Conservation (phyloP, 2,329 filamentous ascomycete species). For the Shiraia sp. region DNA sequence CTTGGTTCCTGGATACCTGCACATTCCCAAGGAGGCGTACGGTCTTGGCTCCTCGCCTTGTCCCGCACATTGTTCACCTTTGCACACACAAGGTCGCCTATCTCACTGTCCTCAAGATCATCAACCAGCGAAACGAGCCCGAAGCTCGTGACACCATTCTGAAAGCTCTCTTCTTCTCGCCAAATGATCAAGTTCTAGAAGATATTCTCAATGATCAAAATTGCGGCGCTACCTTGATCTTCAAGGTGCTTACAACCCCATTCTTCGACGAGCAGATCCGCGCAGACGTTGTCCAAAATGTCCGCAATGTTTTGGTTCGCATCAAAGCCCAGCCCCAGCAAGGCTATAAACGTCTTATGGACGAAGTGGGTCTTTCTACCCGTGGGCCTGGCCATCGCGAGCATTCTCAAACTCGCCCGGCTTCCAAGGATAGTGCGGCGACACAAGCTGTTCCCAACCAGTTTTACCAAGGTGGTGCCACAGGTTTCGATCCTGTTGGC, state of each 20-base stretch:
- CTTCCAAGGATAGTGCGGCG: slow-evolving; percentile 41
- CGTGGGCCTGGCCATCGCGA: slow-evolving; percentile 48
- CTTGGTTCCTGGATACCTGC: slow-evolving; percentile 98
- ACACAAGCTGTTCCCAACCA: slow-evolving; percentile 37
- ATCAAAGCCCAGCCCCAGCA: slow-evolving; percentile 93
- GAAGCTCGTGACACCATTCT: slow-evolving; percentile 90
- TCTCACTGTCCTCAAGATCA: slow-evolving; percentile 93
- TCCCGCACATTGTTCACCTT: slow-evolving; percentile 89
- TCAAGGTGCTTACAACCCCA: slow-evolving; percentile 96
- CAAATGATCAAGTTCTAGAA: slow-evolving; percentile 82
- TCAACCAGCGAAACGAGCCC: slow-evolving; percentile 94
- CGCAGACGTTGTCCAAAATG: slow-evolving; percentile 84
- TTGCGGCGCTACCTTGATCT: slow-evolving; percentile 93
- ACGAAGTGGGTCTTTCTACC: slow-evolving; percentile 87
- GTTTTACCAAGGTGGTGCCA: slow-evolving; percentile 42
- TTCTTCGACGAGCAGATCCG: slow-evolving; percentile 95
- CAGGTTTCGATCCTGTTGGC: slow-evolving; percentile 47
- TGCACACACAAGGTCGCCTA: slow-evolving; percentile 99
- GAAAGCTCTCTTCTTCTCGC: slow-evolving; percentile 88
- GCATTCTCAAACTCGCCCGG: slow-evolving; percentile 41
- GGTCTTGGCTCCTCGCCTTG: slow-evolving; percentile 86
- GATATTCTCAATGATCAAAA: slow-evolving; percentile 89
- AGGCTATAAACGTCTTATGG: slow-evolving; percentile 98
- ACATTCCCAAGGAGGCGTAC: slow-evolving; percentile 90
- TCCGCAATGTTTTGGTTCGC: slow-evolving; percentile 83